These are phyloP conservation scores for Blastomyces silverae DNA, from an alignment of 2,329 filamentous ascomycete species.

Conservation along the genomic window DNA sequence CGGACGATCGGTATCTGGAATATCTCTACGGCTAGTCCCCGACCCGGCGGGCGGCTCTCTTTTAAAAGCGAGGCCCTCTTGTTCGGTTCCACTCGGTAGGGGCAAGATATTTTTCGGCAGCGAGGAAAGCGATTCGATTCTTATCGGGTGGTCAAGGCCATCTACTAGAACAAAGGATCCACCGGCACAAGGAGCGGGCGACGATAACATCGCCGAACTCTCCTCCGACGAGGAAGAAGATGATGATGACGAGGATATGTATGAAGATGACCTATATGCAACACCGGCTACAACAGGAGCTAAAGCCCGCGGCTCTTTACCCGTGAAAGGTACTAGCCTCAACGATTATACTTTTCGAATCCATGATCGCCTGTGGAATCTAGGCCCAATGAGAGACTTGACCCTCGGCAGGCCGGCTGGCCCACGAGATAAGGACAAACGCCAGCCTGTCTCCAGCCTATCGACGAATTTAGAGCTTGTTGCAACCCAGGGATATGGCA, in stretches of 20 bases:
- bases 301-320: conserved; percentile 20
- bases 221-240: conserved; percentile 57
- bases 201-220: conserved; percentile 41
- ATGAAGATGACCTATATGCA: conserved; percentile 49
- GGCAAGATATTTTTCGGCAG: conserved; percentile 77
- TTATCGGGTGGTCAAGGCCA: conserved; percentile 72
- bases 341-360: conserved; percentile 65
- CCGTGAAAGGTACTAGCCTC: conserved; percentile 24
- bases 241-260: conserved; percentile 53
- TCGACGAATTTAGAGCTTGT: conserved; percentile 47
- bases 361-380: conserved; percentile 68
- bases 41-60: conserved; percentile 57
- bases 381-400: conserved; percentile 72
- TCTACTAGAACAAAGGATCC: conserved; percentile 54
- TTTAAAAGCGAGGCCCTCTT: conserved; percentile 59
- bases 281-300: conserved; percentile 26
- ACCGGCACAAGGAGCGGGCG: conserved; percentile 51
- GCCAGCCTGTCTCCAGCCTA: conserved; percentile 43
- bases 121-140: conserved; percentile 70
- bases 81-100: conserved; percentile 60
- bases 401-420: conserved; percentile 57
- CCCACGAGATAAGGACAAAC: conserved; percentile 26
- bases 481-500: conserved; percentile 48
- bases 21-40: conserved; percentile 63
- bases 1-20: conserved; percentile 80